A percentile compares a stretch with the other conserved stretches of the same genome.
phyloP scores from a whole-genome alignment of 1,284 basidiomycete species.

The Heterobasidion occidentale region DNA sequence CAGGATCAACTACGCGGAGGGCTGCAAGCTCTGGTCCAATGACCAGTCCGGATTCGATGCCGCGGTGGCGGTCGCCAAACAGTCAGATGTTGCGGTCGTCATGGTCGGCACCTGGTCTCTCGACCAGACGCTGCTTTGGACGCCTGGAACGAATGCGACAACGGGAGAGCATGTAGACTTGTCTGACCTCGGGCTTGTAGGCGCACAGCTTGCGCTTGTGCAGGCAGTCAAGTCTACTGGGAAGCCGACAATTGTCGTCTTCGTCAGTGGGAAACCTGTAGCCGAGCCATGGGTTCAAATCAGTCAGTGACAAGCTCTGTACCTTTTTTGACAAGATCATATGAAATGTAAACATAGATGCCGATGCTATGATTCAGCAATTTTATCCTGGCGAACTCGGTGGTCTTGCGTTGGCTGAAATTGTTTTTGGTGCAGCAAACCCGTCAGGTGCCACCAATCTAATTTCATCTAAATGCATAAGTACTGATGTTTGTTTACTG shows the following conservation, averaged over 20 bases:
- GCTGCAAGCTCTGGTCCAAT: constrained; percentile 60
- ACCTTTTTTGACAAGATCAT: not conserved
- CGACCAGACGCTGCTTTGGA: constrained; percentile 57
- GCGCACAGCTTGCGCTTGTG: constrained; percentile 54
- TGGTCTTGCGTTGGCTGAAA: constrained; percentile 55
- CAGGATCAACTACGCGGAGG: constrained; percentile 56
- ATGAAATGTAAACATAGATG: constrained; percentile 30
- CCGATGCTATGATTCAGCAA: constrained; percentile 61
- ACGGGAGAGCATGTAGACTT: constrained; percentile 66
- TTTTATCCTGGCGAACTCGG: constrained; percentile 68
- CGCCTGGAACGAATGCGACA: constrained; percentile 56
- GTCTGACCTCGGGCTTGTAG: constrained; percentile 52
- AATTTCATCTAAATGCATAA: not conserved
- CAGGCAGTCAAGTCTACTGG: constrained; percentile 51
- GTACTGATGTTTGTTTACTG: not conserved
- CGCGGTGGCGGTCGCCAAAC: constrained; percentile 44
- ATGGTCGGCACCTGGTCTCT: constrained; percentile 65
- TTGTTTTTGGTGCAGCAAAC: constrained; percentile 58
- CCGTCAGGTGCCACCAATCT: constrained; percentile 43
- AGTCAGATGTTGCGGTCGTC: constrained; percentile 55
- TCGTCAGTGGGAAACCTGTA: constrained; percentile 62
- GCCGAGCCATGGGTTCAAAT: constrained; percentile 66
- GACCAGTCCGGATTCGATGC: constrained; percentile 45
- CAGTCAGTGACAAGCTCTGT: constrained; percentile 27
- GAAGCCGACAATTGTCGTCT: constrained; percentile 56